Conservation (phyloP, 768 basidiomycete species). For the Trametes cinnabarina region DNA sequence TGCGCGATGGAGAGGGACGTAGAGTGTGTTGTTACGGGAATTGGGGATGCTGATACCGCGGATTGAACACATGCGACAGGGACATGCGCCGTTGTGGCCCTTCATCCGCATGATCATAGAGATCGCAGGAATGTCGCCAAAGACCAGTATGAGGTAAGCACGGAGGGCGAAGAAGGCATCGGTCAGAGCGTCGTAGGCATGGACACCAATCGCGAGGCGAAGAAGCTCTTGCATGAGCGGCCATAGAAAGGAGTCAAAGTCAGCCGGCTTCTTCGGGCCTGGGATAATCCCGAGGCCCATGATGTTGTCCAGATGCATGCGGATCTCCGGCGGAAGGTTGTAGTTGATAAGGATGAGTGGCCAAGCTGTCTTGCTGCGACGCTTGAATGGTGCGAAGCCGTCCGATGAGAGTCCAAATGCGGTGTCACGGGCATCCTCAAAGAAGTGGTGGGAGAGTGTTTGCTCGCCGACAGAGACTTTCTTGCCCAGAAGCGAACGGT, state of each 20-base stretch:
- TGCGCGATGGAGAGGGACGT: constrained; percentile 29
- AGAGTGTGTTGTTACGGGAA: constrained; percentile 20
- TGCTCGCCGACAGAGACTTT: constrained; percentile 31
- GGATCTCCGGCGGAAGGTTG: constrained; percentile 41
- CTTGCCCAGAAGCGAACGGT: constrained; percentile 24
- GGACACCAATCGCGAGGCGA: constrained; percentile 36
- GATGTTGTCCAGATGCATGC: constrained; percentile 35
- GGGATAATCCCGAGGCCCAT: constrained; percentile 45
- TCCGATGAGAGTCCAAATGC: constrained; percentile 42
- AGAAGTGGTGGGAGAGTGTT: constrained; percentile 29
- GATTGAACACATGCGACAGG: constrained; percentile 41
- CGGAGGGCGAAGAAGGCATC: constrained; percentile 28
- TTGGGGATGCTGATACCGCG: constrained; percentile 24
- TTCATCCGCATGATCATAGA: constrained; percentile 37
- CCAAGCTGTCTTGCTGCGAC: constrained; percentile 33
- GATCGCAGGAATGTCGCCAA: constrained; percentile 36
- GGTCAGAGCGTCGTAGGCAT: constrained; percentile 31
- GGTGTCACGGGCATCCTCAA: constrained; percentile 37
- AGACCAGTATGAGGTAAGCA: constrained; percentile 30
- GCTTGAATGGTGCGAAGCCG: constrained; percentile 40
- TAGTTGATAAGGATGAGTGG: constrained; percentile 43
- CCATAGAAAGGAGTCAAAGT: constrained; percentile 38
- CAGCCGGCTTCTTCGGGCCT: constrained; percentile 42
- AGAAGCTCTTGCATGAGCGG: constrained; percentile 38
- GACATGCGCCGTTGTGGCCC: constrained; percentile 39